These are phyloP conservation scores for Candida koratica DNA, from an alignment of 805 yeast genomes.

Conservation along the genomic window DNA sequence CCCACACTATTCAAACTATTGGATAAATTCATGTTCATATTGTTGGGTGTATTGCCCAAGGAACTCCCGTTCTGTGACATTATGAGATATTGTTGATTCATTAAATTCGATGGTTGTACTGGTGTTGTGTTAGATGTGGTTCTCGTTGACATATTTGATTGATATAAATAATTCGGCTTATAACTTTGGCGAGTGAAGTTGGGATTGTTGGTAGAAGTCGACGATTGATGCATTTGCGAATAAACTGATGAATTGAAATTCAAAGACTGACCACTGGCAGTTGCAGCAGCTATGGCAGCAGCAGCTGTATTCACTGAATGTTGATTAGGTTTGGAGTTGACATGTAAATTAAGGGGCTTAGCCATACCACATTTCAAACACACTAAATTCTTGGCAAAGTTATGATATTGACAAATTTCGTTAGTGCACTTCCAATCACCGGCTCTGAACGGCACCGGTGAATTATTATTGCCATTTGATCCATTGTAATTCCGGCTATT, in stretches of 20 bases:
- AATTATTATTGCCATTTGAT: conserved; percentile 16
- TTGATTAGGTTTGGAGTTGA: conserved; percentile 12
- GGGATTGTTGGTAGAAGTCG: conserved; percentile 19
- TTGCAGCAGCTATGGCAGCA: conserved; percentile 46
- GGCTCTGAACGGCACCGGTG: conserved; percentile 87
- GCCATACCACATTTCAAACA: conserved; percentile 89
- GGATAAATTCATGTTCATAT: conserved; percentile 1
- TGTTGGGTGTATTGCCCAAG: not conserved
- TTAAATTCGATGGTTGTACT: conserved; percentile 10
- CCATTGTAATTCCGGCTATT: conserved; percentile 16
- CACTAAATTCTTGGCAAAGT: conserved; percentile 83
- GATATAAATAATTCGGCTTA: conserved; percentile 8
- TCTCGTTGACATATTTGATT: conserved; percentile 5
- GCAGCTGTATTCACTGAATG: conserved; percentile 41
- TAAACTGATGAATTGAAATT: conserved; percentile 24
- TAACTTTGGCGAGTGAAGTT: conserved; percentile 3
- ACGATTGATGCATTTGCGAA: conserved; percentile 28
- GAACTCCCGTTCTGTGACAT: conserved; percentile 3
- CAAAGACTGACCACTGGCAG: conserved; percentile 45
- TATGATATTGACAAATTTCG: conserved; percentile 79
- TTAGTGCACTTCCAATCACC: conserved; percentile 93
- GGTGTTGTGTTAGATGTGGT: conserved; percentile 17
- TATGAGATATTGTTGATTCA: conserved; percentile 11
- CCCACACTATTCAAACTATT: not conserved
- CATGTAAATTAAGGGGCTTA: conserved; percentile 29